Evolutionary conservation across 2,329 filamentous ascomycete species (phyloP).

Genomic region (Verticillium nonalfalfae): DNA sequence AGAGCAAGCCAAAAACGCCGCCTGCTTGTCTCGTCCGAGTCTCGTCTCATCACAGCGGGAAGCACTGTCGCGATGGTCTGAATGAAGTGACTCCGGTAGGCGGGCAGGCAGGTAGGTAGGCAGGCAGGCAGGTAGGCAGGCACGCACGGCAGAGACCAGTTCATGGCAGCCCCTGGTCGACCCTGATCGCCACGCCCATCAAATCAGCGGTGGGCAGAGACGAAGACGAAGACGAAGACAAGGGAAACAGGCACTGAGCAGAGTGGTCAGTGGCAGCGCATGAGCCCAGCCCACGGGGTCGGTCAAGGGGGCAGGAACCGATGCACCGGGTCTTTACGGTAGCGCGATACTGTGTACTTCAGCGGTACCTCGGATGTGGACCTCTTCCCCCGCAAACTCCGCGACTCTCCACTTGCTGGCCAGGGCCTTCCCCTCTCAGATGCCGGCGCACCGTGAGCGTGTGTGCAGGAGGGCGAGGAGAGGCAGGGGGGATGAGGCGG

Average conservation of each 20-base stretch:
- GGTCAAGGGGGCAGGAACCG: neutral
- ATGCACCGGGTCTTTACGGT: neutral
- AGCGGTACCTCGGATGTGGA: neutral
- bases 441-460: neutral
- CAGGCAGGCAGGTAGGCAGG: neutral
- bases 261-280: too few species aligned
- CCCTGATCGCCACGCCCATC: neutral
- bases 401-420: neutral
- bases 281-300: too few species aligned
- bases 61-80: neutral
- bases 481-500: neutral
- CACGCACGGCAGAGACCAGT: neutral
- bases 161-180: neutral
- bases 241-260: too few species aligned
- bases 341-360: neutral
- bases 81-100: too few species aligned
- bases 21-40: neutral
- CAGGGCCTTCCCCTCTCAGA: neutral
- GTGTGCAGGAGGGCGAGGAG: too few species aligned
- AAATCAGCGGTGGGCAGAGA: neutral
- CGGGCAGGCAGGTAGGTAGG: too few species aligned
- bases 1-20: neutral
- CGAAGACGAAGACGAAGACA: neutral
- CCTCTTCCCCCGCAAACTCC: slow-evolving; percentile 1
- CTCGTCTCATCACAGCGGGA: neutral